Evolutionary conservation across 2,329 filamentous ascomycete species (phyloP), one percentile per base, ranked within the genome.

Genomic region (Ophiostoma ulmi): DNA sequence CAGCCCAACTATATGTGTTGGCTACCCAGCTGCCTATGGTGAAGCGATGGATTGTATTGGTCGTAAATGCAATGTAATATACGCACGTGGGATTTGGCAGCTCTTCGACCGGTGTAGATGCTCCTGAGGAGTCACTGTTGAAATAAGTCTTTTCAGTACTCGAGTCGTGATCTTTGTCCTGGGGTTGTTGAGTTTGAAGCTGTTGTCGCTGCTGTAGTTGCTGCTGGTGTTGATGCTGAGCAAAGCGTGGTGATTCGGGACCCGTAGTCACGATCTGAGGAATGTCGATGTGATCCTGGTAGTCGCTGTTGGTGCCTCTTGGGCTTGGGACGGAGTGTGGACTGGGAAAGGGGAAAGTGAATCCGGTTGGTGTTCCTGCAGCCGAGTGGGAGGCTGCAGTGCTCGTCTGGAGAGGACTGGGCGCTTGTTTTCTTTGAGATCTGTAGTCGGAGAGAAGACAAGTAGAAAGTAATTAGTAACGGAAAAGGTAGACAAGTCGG

Each of bases 381-480:
- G 80, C 77, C 69, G 82, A 79, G 72, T 80, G 79, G 75, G 81
- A 83, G 67, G 81, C 77, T 70, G 80, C 79, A 71, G 78, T 80
- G 74, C 76, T 81, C 71, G 81, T 80, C 72, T 82, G 80, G 67
- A 86, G 79, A 74, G 85, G 84, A 75, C 84, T 86, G 64, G 84
- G 83, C 73, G 81, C 79, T 70, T 80, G 77, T 76, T 80, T 83
- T 76, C 82, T 80, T 75, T 79, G 80, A 69, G 81, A 83, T 82
- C 85, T 87, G 76, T 36, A 66, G 41, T 41, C 35, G 44, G 5
- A 14, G 58, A 67, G 41, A 13, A n/a, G 48, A 20, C 20, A 66
- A n/a, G 22, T 26, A 36, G 38, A 64, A 38, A 31, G 35, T 22
- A 67, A 68, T 72, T 70, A 72, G 71, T 58, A 68, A 72, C 38